Conservation (phyloP, 2,329 filamentous ascomycete species). For the Neofusicoccum laricinum region DNA sequence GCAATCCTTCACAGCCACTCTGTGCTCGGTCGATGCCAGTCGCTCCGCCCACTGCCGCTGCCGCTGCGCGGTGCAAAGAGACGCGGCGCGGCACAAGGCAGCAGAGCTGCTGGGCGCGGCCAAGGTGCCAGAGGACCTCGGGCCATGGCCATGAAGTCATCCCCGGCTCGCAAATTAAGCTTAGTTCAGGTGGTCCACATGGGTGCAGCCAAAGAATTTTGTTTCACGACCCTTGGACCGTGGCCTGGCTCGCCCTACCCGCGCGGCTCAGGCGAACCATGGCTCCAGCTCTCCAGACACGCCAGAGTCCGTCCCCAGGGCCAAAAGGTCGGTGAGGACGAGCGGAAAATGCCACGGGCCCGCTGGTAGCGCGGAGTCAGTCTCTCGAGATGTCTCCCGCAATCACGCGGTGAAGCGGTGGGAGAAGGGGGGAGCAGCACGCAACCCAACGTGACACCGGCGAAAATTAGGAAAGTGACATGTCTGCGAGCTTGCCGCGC, state of each 20-base stretch:
- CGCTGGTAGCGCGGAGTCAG: too few species aligned
- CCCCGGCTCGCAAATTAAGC: conserved; percentile 13
- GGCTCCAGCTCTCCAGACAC: too few species aligned
- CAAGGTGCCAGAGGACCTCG: too few species aligned
- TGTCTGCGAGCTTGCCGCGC: neutral
- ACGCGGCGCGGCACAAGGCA: too few species aligned
- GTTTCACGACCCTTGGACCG: neutral
- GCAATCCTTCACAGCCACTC: too few species aligned
- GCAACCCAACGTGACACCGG: neutral
- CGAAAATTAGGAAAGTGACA: neutral
- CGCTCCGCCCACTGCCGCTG: too few species aligned
- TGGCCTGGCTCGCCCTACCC: neutral
- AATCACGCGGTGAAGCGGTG: neutral
- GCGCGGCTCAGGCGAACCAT: neutral
- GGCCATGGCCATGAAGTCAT: neutral
- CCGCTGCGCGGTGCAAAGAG: too few species aligned
- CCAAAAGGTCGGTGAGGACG: conserved; percentile 9
- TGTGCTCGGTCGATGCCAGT: too few species aligned
- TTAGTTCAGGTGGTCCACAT: neutral
- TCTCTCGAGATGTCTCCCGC: neutral
- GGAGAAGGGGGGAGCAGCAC: neutral
- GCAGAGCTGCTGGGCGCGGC: too few species aligned
- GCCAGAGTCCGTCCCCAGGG: neutral
- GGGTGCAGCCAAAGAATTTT: neutral
- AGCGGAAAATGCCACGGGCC: too few species aligned